Evolutionary conservation across 2,329 filamentous ascomycete species (phyloP).

Genomic region (Ophiostoma sp.): DNA sequence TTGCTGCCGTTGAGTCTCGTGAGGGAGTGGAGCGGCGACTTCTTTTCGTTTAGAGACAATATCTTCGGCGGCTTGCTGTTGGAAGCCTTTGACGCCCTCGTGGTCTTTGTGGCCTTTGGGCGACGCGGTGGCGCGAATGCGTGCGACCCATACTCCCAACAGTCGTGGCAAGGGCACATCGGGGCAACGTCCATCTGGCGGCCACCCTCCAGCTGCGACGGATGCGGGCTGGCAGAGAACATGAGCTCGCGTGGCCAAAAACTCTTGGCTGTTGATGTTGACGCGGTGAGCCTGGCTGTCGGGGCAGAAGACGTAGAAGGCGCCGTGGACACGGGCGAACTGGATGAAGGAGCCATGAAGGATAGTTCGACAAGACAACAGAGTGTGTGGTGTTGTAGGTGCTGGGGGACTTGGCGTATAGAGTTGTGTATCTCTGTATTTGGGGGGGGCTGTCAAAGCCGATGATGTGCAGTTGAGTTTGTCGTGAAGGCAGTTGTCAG

Average conservation of each 20-base stretch:
- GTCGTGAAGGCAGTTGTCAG: background rate
- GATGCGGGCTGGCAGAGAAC: conserved; percentile 22
- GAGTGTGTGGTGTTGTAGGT: no score
- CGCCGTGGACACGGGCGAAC: background rate
- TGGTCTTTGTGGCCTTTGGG: conserved; percentile 11
- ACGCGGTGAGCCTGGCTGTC: background rate
- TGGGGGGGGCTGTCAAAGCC: background rate
- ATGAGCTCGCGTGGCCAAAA: background rate
- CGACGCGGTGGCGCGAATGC: conserved; percentile 15
- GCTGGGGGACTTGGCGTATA: no score
- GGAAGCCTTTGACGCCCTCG: conserved; percentile 1
- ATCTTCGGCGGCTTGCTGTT: background rate
- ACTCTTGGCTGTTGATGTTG: background rate
- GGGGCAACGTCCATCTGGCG: conserved; percentile 20
- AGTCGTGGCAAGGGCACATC: conserved; percentile 25
- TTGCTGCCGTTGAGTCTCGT: conserved; percentile 20
- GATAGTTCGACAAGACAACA: no score
- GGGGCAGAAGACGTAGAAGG: background rate
- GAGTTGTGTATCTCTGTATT: no score
- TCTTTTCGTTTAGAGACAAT: background rate
- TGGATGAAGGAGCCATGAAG: no score
- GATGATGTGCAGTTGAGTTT: background rate
- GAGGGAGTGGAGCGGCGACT: conserved; percentile 17
- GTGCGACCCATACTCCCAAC: conserved; percentile 24
- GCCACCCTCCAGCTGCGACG: conserved; percentile 19